A percentile compares a stretch with the other conserved stretches of the same genome.
These are phyloP conservation scores for Globisporangium emineosum DNA, from an alignment of 352 stramenopile species.

Conservation along the genomic window DNA sequence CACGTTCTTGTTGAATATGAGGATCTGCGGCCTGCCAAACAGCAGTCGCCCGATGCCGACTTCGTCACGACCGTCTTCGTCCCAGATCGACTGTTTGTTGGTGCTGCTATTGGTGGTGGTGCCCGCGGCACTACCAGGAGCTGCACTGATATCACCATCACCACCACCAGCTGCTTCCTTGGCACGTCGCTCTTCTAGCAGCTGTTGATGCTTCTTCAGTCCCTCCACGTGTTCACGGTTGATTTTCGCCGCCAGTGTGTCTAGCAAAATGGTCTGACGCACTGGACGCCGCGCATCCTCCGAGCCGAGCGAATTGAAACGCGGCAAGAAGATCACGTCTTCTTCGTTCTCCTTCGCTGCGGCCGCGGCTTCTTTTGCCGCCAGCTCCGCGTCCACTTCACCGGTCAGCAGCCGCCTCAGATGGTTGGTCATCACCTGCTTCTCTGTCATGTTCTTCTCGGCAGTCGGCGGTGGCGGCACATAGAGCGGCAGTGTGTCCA, in stretches of 20 bases:
- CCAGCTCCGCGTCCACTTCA: conserved; percentile 2
- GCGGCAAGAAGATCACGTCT: conserved; percentile 43
- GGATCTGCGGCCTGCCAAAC: conserved; percentile 48
- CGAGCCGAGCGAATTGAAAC: conserved; percentile 67
- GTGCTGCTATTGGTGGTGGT: background rate
- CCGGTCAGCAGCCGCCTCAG: conserved; percentile 19
- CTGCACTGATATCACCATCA: background rate
- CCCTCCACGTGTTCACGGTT: conserved; percentile 55
- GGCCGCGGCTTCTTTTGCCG: conserved; percentile 13
- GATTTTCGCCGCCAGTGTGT: conserved; percentile 49
- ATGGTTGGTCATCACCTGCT: conserved; percentile 19
- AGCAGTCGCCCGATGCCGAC: conserved; percentile 34
- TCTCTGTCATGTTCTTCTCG: conserved; percentile 19
- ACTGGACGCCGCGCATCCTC: conserved; percentile 46
- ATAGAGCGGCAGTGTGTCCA: conserved; percentile 29
- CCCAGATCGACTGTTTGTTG: conserved; percentile 5
- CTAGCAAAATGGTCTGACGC: conserved; percentile 49
- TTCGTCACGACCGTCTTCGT: conserved; percentile 19
- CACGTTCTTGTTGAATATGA: conserved; percentile 34
- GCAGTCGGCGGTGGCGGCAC: conserved; percentile 20
- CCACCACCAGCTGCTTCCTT: conserved; percentile 1
- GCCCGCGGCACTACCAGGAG: background rate
- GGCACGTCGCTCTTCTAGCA: conserved; percentile 16
- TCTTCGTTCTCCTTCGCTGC: conserved; percentile 24
- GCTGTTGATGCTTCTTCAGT: conserved; percentile 30